phyloP scores from a whole-genome alignment of 805 yeast genomes.

The Jamesozyma lodderae region DNA sequence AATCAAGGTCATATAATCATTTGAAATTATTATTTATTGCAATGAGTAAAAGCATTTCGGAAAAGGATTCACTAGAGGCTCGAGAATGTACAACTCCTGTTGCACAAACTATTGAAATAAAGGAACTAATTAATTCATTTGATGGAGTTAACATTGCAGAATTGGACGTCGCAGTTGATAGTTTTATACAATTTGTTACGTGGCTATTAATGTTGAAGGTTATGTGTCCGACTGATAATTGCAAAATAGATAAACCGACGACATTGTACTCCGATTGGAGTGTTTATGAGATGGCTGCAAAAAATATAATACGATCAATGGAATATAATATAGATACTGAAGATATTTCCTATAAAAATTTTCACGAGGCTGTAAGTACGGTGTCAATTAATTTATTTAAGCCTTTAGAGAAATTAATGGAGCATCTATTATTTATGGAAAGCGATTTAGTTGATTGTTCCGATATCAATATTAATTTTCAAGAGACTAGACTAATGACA shows the following conservation, averaged over 20 bases:
- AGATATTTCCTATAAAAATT: conserved; percentile 27
- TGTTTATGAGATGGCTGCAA: conserved; percentile 37
- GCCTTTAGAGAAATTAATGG: conserved; percentile 39
- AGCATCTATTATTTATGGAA: conserved; percentile 33
- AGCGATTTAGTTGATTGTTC: conserved; percentile 14
- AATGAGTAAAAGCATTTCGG: conserved; percentile 24
- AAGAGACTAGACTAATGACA: conserved; percentile 15
- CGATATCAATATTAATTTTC: conserved; percentile 1
- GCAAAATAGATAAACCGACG: conserved; percentile 15
- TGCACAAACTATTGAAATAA: conserved; percentile 6
- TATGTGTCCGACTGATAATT: conserved; percentile 31
- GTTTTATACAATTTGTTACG: conserved; percentile 38
- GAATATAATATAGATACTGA: not conserved
- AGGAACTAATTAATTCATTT: conserved; percentile 29
- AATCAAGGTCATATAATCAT: conserved; percentile 34
- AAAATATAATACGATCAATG: conserved; percentile 26
- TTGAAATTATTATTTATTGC: conserved; percentile 41
- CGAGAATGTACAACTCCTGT: not conserved
- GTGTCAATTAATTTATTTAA: conserved; percentile 37
- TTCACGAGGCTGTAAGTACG: conserved; percentile 26
- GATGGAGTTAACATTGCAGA: conserved; percentile 37
- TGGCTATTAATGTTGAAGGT: conserved; percentile 41
- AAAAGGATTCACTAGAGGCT: not conserved
- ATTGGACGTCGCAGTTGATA: conserved; percentile 33
- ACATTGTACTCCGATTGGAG: conserved; percentile 32